A percentile compares a stretch with the other conserved stretches of the same genome.
Evolutionary conservation across 768 basidiomycete genomes (phyloP).

Genomic region (Lepiota brunneoincarnata): DNA sequence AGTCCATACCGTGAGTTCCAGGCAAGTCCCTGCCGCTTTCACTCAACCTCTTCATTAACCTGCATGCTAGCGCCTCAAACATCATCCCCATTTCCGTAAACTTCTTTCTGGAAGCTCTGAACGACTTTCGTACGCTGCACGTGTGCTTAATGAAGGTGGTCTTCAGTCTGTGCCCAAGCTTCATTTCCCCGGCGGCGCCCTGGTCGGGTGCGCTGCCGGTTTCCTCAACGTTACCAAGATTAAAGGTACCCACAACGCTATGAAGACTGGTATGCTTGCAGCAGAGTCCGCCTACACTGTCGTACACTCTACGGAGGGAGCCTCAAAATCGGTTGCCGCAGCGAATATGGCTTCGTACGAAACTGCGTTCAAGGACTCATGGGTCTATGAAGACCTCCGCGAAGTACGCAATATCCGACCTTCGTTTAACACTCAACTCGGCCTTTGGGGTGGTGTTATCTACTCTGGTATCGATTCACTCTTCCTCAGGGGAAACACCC

Average conservation of each 20-base stretch:
- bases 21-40: slow-evolving; percentile 38
- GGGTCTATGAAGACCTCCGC: slow-evolving; percentile 82
- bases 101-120: slow-evolving; percentile 65
- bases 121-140: slow-evolving; percentile 88
- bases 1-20: slow-evolving; percentile 93
- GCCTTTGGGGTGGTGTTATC: slow-evolving; percentile 81
- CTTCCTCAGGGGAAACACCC: slow-evolving; percentile 78
- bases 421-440: slow-evolving; percentile 77
- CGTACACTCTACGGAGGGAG: slow-evolving; percentile 34
- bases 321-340: slow-evolving; percentile 18
- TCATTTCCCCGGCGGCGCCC: slow-evolving; percentile 90
- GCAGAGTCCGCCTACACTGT: slow-evolving; percentile 82
- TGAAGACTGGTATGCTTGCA: slow-evolving; percentile 98
- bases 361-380: slow-evolving; percentile 63
- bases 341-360: slow-evolving; percentile 78
- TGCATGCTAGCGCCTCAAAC: slow-evolving; percentile 70
- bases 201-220: slow-evolving; percentile 94
- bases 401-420: slow-evolving; percentile 92
- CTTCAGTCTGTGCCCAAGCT: slow-evolving; percentile 84
- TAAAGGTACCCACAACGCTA: slow-evolving; percentile 97
- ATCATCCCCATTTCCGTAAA: slow-evolving; percentile 88
- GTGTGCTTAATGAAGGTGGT: slow-evolving; percentile 91
- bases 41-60: not conserved
- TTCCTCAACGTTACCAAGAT: slow-evolving; percentile 97
- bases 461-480: slow-evolving; percentile 90